A percentile compares a stretch with the other conserved stretches of the same genome.
phyloP scores from a whole-genome alignment of 768 basidiomycete species.

The Epithele typhae region DNA sequence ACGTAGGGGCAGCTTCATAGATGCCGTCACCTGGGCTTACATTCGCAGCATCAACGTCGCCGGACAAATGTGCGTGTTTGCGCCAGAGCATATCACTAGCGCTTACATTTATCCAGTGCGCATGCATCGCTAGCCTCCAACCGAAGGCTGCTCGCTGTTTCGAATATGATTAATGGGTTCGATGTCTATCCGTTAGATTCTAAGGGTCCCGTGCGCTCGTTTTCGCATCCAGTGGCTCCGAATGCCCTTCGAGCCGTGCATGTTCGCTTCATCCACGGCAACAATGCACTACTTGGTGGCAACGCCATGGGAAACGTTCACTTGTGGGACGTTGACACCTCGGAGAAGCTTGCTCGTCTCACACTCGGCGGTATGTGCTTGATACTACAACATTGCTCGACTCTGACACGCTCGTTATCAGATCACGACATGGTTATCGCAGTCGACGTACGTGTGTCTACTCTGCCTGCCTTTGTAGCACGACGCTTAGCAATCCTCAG shows the following conservation, averaged over 20 bases:
- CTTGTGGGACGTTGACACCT: constrained; percentile 2
- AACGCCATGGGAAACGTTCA: constrained; percentile 2
- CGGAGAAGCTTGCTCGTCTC: background rate
- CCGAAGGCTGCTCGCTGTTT: background rate
- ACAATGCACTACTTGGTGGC: background rate
- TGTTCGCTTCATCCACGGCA: constrained; percentile 2
- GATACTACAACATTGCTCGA: background rate
- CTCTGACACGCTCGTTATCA: background rate
- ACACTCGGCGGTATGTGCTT: background rate
- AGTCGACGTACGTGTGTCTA: background rate
- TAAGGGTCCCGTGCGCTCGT: background rate
- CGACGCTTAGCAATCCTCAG: background rate
- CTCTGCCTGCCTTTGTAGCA: background rate
- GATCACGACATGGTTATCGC: background rate
- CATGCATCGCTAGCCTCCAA: constrained; percentile 1
- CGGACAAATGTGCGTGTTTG: constrained; percentile 1
- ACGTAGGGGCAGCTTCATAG: constrained; percentile 2
- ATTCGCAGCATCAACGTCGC: constrained; percentile 2
- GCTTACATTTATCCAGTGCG: background rate
- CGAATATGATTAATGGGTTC: constrained; percentile 6
- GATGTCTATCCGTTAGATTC: constrained; percentile 2
- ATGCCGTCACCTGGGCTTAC: background rate
- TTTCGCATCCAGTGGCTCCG: background rate
- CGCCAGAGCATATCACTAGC: background rate
- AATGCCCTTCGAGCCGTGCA: background rate